Evolutionary conservation across 1,284 basidiomycete species (phyloP).

Genomic region (Moesziomyces sp.): DNA sequence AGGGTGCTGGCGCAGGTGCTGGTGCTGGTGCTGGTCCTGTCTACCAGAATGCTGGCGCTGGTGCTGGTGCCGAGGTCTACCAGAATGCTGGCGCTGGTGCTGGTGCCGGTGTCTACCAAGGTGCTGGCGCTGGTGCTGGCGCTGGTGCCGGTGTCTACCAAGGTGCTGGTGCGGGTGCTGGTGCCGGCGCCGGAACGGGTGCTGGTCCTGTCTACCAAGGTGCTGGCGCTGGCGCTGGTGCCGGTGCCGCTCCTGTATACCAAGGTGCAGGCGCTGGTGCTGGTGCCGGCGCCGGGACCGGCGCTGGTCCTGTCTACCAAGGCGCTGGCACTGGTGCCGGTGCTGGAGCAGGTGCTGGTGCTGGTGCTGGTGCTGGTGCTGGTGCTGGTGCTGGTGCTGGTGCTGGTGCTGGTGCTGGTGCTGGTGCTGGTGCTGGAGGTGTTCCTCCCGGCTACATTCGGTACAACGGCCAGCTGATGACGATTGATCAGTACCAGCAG

Average conservation of each 20-base stretch:
- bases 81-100: neutral
- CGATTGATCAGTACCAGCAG: constrained; percentile 28
- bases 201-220: neutral
- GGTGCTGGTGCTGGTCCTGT: neutral
- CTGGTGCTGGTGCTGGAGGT: constrained; percentile 1
- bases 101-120: neutral
- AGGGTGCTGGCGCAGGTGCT: neutral
- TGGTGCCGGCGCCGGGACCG: neutral
- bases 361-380: neutral
- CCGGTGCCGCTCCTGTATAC: neutral
- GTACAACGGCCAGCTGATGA: constrained; percentile 35
- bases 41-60: neutral
- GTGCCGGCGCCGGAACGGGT: neutral
- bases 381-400: constrained; percentile 5
- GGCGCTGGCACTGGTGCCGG: neutral
- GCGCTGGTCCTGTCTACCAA: neutral
- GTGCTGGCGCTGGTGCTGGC: constrained; percentile 1
- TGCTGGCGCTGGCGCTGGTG: constrained; percentile 1
- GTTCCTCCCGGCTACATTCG: constrained; percentile 25
- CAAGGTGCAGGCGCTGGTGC: neutral
- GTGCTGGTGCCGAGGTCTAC: no score
- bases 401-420: neutral
- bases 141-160: neutral
- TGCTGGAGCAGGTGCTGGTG: neutral
- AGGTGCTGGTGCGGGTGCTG: neutral